Evolutionary conservation across 106 monocot genomes (phyloP), one percentile per base, ranked within the genome.

Genomic region (Platanthera guangdongensis): DNA sequence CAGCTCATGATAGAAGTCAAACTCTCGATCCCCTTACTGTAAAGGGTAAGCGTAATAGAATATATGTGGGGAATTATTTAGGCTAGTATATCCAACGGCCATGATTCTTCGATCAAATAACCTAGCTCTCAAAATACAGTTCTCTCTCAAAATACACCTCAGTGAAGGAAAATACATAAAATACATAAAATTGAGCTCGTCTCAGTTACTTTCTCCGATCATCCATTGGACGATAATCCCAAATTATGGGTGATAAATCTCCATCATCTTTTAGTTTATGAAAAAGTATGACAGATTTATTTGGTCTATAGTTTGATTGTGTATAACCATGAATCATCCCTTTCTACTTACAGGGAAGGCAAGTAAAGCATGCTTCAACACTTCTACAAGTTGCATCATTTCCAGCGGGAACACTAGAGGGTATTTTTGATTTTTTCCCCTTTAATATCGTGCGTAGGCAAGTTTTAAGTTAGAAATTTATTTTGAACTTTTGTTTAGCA

Each of bases 311-410:
- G 21, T 60, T 55, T 60, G n/a, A 60, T 60, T 21, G 59, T 60
- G 21, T 60, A 13, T 32, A 51, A 51, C 16, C 9, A 52, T 67
- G 14, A 30, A 3, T 51, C 52, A 8, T 55, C 13, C 13, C 15
- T 80, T 51, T 67, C 8, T 22, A 73, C 18, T 51, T 75, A 57
- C 85, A 88, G 90, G 78, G 52, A 83, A 83, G 5, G 55, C 84
- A 53, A 72, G 39, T 76, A 83, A 60, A 32, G 51, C n/a, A 25
- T 71, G 76, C 76, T 85, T 83, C 57, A 64, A 82, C 16, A 62
- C 82, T 51, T 68, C 46, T 14, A 74, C 81, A 11, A 59, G 52
- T 25, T 72, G 70, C 65, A 72, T 8, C 73, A 48, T 74, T 25
- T 57, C 57, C 3, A 69, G 74, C 74, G 82, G 78, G 47, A 80